A percentile compares a stretch with the other conserved stretches of the same genome.
Evolutionary conservation across 495 filamentous ascomycete species (phyloP).

Genomic region (Penicillium paradoxum): DNA sequence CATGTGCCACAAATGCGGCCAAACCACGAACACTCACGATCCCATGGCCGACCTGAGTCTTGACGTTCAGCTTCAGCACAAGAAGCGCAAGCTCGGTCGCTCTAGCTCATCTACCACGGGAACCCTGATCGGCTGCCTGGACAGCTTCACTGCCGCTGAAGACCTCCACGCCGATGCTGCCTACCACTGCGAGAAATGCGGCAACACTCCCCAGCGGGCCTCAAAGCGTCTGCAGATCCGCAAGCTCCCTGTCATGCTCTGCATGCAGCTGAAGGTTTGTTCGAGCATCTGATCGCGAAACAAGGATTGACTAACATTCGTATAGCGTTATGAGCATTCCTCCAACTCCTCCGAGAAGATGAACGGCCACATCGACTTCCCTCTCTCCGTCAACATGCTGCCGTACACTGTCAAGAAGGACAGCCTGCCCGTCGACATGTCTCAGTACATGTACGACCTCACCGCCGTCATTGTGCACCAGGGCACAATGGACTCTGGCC

Average conservation of each 20-base stretch:
- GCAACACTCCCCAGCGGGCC: constrained; percentile 60
- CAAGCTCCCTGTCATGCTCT: constrained; percentile 76
- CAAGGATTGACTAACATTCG: neutral
- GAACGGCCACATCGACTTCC: constrained; percentile 74
- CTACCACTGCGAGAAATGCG: constrained; percentile 76
- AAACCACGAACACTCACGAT: constrained; percentile 71
- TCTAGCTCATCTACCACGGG: constrained; percentile 37
- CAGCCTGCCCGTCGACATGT: constrained; percentile 29
- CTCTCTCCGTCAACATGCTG: constrained; percentile 79
- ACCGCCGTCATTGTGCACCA: constrained; percentile 78
- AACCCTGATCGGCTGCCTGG: constrained; percentile 69
- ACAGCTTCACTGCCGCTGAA: constrained; percentile 68
- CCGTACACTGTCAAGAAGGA: constrained; percentile 70
- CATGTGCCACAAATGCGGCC: constrained; percentile 77
- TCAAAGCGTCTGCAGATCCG: constrained; percentile 77
- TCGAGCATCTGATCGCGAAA: neutral
- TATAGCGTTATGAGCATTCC: constrained; percentile 72
- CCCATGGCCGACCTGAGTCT: constrained; percentile 84
- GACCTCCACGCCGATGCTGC: constrained; percentile 64
- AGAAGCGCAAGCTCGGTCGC: constrained; percentile 47
- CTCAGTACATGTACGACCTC: constrained; percentile 72
- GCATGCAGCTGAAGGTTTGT: constrained; percentile 82
- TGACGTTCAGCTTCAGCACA: constrained; percentile 59
- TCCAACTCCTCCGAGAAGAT: constrained; percentile 69
- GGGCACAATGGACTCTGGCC: constrained; percentile 82